Percentiles rank a stretch among this genome's conserved stretches.
phyloP scores from a whole-genome alignment of 2,329 filamentous ascomycete genomes.

The Dactylellina haptotyla region DNA sequence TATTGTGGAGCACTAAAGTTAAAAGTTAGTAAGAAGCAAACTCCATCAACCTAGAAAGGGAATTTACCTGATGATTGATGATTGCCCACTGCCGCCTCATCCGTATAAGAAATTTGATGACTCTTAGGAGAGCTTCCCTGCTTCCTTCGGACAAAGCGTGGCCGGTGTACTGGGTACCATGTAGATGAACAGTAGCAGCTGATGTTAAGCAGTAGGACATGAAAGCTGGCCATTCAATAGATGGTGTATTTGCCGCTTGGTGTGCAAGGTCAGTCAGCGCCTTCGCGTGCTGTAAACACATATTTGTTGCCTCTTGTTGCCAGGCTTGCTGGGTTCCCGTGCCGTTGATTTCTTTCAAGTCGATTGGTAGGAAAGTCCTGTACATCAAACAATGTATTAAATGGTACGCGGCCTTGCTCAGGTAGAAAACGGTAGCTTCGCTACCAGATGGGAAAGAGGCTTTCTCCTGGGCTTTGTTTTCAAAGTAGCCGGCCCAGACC shows the following conservation, averaged over 20 bases:
- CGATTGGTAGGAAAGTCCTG: constrained; percentile 84
- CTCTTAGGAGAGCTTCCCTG: constrained; percentile 38
- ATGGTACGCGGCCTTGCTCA: constrained; percentile 88
- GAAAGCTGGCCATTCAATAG: constrained; percentile 86
- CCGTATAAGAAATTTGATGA: constrained; percentile 47
- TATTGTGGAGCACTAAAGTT: constrained; percentile 45
- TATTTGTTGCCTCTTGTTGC: constrained; percentile 90
- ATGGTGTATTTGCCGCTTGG: constrained; percentile 74
- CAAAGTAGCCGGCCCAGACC: constrained; percentile 81
- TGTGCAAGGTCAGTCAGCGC: constrained; percentile 85
- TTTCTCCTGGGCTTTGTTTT: constrained; percentile 75
- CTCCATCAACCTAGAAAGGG: not conserved
- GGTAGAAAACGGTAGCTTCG: constrained; percentile 79
- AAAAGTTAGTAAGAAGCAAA: not conserved
- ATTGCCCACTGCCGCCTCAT: constrained; percentile 53
- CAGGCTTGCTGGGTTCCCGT: constrained; percentile 75
- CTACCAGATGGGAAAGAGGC: constrained; percentile 62
- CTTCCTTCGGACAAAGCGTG: constrained; percentile 49
- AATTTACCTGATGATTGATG: constrained; percentile 50
- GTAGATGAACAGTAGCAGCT: constrained; percentile 86
- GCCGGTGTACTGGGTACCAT: constrained; percentile 80
- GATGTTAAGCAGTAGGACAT: constrained; percentile 88
- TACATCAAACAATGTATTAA: constrained; percentile 88
- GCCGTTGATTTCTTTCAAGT: constrained; percentile 79
- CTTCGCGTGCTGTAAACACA: constrained; percentile 87